Percentiles rank a stretch among this genome's conserved stretches.
These are phyloP conservation scores for Juglanconis sp. DNA, from an alignment of 2,329 filamentous ascomycete genomes.

Conservation along the genomic window DNA sequence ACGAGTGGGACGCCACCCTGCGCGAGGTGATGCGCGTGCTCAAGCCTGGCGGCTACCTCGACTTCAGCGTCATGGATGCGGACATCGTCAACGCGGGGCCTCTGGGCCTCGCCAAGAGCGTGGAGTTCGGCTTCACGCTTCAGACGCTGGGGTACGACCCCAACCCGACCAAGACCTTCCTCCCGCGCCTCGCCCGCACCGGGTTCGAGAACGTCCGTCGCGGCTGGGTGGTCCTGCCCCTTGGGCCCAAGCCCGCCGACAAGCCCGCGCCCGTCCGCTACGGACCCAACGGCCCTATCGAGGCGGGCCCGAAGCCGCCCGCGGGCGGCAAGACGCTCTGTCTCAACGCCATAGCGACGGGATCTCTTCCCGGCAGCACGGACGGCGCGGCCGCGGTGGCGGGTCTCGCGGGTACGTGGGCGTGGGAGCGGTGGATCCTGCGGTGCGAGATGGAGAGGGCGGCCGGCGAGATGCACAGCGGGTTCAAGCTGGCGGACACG, in stretches of 20 bases:
- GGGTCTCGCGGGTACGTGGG: constrained; percentile 80
- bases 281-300: constrained; percentile 35
- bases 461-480: constrained; percentile 55
- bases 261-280: constrained; percentile 37
- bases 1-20: constrained; percentile 87
- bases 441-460: constrained; percentile 80
- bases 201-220: constrained; percentile 80
- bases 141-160: constrained; percentile 89
- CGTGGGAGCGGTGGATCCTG: constrained; percentile 95
- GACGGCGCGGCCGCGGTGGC: constrained; percentile 71
- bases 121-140: constrained; percentile 89
- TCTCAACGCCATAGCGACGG: constrained; percentile 60
- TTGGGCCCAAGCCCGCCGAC: constrained; percentile 51
- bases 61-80: constrained; percentile 86
- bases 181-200: constrained; percentile 67
- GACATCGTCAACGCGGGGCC: constrained; percentile 84
- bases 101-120: constrained; percentile 74
- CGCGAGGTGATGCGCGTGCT: constrained; percentile 85
- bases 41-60: constrained; percentile 88
- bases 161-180: constrained; percentile 74
- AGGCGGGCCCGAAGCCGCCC: constrained; percentile 33
- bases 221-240: constrained; percentile 84
- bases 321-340: constrained; percentile 40
- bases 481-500: constrained; percentile 46
- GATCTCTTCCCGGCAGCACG: constrained; percentile 66